phyloP scores from a whole-genome alignment of 257 asterid species.

The Solanum pennellii region DNA sequence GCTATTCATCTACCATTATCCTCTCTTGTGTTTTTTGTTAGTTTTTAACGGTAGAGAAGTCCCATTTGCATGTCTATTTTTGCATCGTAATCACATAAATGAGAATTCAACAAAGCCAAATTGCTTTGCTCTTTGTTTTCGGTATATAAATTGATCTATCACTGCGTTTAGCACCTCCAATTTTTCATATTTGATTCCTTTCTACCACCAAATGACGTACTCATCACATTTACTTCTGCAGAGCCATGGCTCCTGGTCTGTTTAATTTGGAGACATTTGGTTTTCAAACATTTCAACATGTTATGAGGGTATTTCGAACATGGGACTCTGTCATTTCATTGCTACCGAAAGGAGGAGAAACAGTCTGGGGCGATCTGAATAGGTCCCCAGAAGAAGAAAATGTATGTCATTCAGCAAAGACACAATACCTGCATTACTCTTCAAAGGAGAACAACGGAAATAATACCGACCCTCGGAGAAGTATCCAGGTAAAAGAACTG shows the following conservation, averaged over 20 bases:
- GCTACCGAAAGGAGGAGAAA: constrained; percentile 89
- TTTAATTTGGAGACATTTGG: constrained; percentile 61
- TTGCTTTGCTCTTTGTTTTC: not conserved
- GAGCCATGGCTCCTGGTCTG: constrained; percentile 78
- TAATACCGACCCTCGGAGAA: constrained; percentile 9
- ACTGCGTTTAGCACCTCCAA: not conserved
- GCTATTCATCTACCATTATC: not conserved
- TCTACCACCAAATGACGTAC: not conserved
- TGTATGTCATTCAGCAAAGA: constrained; percentile 30
- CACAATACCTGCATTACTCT: constrained; percentile 5
- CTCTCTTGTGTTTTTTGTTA: not conserved
- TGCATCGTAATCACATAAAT: not conserved
- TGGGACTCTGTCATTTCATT: constrained; percentile 78
- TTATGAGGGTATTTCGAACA: constrained; percentile 61
- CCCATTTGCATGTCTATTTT: not conserved
- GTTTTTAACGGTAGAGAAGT: not conserved
- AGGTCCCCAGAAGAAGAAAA: constrained; percentile 83
- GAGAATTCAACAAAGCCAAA: not conserved
- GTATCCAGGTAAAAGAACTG: constrained; percentile 23
- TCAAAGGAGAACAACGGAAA: constrained; percentile 14
- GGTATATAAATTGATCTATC: not conserved
- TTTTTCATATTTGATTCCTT: not conserved
- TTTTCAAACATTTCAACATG: constrained; percentile 64
- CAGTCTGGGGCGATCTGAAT: constrained; percentile 77
- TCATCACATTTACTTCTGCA: constrained; percentile 9